Evolutionary conservation across 2,329 filamentous ascomycete genomes (phyloP).

Genomic region (Mariannaea elegans): DNA sequence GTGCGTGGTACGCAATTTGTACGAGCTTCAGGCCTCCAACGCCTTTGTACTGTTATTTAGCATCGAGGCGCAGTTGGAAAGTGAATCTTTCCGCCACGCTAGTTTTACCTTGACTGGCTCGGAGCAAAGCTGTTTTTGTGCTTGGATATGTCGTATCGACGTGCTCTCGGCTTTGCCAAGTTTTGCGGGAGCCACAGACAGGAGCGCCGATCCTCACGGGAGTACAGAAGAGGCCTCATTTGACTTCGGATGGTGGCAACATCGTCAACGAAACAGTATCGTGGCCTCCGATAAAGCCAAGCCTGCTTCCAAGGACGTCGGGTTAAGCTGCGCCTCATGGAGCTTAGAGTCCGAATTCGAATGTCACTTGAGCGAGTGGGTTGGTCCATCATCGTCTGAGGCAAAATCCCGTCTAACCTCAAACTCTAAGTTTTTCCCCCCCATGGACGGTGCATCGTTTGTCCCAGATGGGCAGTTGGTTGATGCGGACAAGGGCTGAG

Average conservation of each 20-base stretch:
- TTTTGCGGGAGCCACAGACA: too few species aligned
- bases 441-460: not conserved
- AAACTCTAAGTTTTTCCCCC: not conserved
- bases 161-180: too few species aligned
- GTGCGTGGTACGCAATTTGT: not conserved
- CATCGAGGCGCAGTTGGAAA: not conserved
- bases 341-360: not conserved
- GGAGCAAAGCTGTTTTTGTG: not conserved
- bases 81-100: not conserved
- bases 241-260: not conserved
- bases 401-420: slow-evolving; percentile 12
- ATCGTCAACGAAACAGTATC: not conserved
- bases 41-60: not conserved
- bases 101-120: not conserved
- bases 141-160: not conserved
- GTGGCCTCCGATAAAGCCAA: not conserved
- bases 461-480: not conserved
- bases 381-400: slow-evolving; percentile 23
- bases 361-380: slow-evolving; percentile 29
- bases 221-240: slow-evolving; percentile 6
- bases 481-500: slow-evolving; percentile 2
- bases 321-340: slow-evolving; percentile 8
- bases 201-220: too few species aligned
- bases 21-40: not conserved
- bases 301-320: not conserved